Base-by-base conservation (phyloP, 805 yeast species). In the Ogataea glucozyma region DNA sequence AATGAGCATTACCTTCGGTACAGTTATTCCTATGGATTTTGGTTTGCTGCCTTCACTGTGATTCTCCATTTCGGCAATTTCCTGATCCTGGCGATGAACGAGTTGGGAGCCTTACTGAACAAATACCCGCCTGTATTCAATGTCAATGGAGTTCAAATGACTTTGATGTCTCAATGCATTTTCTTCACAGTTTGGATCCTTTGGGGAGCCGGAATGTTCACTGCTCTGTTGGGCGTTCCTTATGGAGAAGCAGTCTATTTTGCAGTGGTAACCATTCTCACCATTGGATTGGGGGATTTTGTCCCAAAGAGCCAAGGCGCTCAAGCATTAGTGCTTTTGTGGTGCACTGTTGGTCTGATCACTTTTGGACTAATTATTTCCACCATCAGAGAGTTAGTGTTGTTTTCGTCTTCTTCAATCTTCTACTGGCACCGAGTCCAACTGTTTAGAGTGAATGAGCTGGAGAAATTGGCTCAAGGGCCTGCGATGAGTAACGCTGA, bases 231-330 rank as follows among this genome's bases (percentile, higher is more conserved):
- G 29, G 59, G 68, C 31, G 54, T 79, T 8, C 67, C 73, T 1
- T 85, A 74, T 57, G 88, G 89, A 0, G 71, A 79, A n/a, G 79
- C 86, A 0, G 58, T 87, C 34, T 88, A 86, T 58, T 87, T 75
- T 59, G 80, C 88, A 53, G 75, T 78, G 9, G 88, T 85, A 1
- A 81, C 95, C 0, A 66, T 84, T 29, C 67, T 86, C 36, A 89
- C 97, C 1, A 75, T 89, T 21, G 97, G 97, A 0, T 68, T 83
- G 13, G 96, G 96, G 27, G 93, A 85, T 53, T 70, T 83, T 24
- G 67, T 73, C 0, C 90, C 96, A 0, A 26, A 44, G 0, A 62
- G 73, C 1, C 65, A 71, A 2, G 78, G 79, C 1, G 72, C 84
- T 0, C 76, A 78, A 56, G 82, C 81, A 0, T 63, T 85, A 47